Evolutionary conservation across 495 filamentous ascomycete genomes (phyloP), one percentile per base, ranked within the genome.

Genomic region (Xylaria telfairii): DNA sequence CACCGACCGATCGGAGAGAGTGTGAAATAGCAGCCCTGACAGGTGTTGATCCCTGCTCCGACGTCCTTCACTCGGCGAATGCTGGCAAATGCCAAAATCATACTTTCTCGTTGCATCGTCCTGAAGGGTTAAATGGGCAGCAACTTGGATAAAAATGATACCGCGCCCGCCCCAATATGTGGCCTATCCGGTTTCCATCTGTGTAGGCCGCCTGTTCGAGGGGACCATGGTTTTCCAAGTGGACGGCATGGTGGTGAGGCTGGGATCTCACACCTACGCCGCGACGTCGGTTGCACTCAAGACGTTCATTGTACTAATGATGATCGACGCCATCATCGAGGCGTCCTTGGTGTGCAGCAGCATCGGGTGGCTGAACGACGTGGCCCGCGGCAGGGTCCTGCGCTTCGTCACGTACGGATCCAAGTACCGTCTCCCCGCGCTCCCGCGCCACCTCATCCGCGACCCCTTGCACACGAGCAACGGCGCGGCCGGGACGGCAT

Each of bases 381-480:
- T 69, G 26, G 80, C 80, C 49, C 72, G 76, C 26, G 41, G 9
- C 21, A 54, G 73, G 68, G 75, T 79, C 2, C 82, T 82, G 32
- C 74, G 71, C 3, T 72, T 83, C 68, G 70, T 77, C 21, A 73
- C 72, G 37, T 62, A 70, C 53, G 80, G 76, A 9, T 71, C 73
- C 5, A 59, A 51, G n/a, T 79, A 83, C 51, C 67, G 72, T 7
- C 75, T 88, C 8, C 63, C 73, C n/a, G 83, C 81, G 32, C 71
- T 82, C 37, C 86, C 86, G 12, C 69, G 74, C 6, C 68, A 80
- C 57, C 63, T 88, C 21, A 75, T 85, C 47, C 71, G 75, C 41
- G 78, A 87, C 64, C 83, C 87, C 65, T 84, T 85, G 8, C 83
- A 87, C 66, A 82, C 81, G 2, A 80, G 77, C 61, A 88, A 87